These are phyloP conservation scores for Actinomortierella wolfii DNA, from an alignment of 371 early-diverging fungal genomes.

Conservation along the genomic window DNA sequence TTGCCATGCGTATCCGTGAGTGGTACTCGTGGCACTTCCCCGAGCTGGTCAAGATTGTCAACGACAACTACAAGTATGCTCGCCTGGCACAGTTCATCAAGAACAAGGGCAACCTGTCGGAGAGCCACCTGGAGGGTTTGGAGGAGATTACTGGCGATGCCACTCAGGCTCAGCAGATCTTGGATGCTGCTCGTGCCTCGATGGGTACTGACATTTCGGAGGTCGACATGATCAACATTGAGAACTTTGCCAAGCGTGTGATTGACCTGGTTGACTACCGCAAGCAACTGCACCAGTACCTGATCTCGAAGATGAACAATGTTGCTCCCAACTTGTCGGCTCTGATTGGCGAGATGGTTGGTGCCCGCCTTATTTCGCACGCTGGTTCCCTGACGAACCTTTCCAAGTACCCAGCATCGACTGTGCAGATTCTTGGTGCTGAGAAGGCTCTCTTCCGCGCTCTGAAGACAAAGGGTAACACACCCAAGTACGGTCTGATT, in stretches of 20 bases:
- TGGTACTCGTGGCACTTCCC: constrained; percentile 99
- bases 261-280: constrained; percentile 93
- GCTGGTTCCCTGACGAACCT: constrained; percentile 98
- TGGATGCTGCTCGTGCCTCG: constrained; percentile 93
- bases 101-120: constrained; percentile 87
- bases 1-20: constrained; percentile 96
- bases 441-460: constrained; percentile 99
- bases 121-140: constrained; percentile 75
- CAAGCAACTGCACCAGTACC: constrained; percentile 87
- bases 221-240: constrained; percentile 93
- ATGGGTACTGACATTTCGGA: constrained; percentile 96
- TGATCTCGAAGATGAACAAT: constrained; percentile 93
- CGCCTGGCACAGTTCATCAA: constrained; percentile 85
- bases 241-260: constrained; percentile 93
- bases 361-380: constrained; percentile 95
- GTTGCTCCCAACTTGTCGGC: constrained; percentile 99
- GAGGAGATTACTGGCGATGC: constrained; percentile 78
- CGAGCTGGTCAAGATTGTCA: constrained; percentile 94
- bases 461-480: constrained; percentile 97
- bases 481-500: constrained; percentile 99
- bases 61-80: constrained; percentile 92
- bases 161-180: constrained; percentile 72
- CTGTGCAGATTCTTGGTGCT: constrained; percentile 99
- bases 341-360: constrained; percentile 96
- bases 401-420: constrained; percentile 97